Conservation (phyloP, 2,329 filamentous ascomycete species). For the Fusarium sublunatum region DNA sequence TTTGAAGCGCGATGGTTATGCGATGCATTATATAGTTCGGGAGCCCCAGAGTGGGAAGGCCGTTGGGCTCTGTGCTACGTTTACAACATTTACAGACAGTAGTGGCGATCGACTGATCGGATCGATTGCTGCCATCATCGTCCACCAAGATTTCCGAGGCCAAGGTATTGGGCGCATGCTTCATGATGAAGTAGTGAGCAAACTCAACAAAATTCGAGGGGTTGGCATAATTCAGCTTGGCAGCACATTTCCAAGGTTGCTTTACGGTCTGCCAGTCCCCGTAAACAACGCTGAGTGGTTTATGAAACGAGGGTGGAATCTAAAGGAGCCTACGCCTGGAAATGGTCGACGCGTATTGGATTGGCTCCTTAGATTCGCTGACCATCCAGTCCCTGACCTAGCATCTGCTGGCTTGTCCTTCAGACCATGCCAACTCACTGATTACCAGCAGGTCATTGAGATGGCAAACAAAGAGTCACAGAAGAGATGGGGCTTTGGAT, state of each 20-base stretch:
- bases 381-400: constrained; percentile 58
- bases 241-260: constrained; percentile 67
- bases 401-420: constrained; percentile 57
- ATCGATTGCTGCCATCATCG: constrained; percentile 65
- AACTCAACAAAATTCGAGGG: constrained; percentile 62
- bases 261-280: constrained; percentile 64
- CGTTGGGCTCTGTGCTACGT: constrained; percentile 70
- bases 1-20: constrained; percentile 65
- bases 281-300: constrained; percentile 63
- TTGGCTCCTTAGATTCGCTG: constrained; percentile 64
- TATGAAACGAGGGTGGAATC: constrained; percentile 63
- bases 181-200: constrained; percentile 62
- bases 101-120: constrained; percentile 64
- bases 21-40: constrained; percentile 67
- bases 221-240: constrained; percentile 67
- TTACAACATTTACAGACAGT: constrained; percentile 66
- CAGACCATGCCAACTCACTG: constrained; percentile 57
- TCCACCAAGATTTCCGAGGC: constrained; percentile 59
- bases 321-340: constrained; percentile 58
- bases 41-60: constrained; percentile 56
- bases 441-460: constrained; percentile 60
- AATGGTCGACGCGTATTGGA: constrained; percentile 64
- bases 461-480: constrained; percentile 62
- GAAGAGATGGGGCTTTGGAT: constrained; percentile 62
- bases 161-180: constrained; percentile 65